Evolutionary conservation across 2,329 filamentous ascomycete genomes (phyloP).

Genomic region (Ophiostoma populinum): DNA sequence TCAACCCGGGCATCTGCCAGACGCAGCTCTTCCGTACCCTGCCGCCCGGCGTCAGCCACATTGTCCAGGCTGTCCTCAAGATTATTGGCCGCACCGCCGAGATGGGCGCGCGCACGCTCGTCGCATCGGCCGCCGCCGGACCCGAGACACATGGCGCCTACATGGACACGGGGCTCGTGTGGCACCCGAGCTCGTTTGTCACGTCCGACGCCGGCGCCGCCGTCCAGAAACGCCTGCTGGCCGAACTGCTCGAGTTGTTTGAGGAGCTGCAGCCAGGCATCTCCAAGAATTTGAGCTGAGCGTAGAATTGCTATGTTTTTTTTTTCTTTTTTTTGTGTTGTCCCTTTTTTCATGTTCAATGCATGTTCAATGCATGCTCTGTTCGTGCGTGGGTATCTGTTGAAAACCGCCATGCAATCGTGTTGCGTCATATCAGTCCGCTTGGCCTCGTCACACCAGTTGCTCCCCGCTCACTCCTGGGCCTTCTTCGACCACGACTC

Average conservation of each 20-base stretch:
- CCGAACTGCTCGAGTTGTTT: constrained; percentile 24
- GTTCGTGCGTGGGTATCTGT: constrained; percentile 8
- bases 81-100: constrained; percentile 21
- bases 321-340: background rate
- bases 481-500: constrained; percentile 19
- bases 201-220: constrained; percentile 20
- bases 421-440: too few relatives aligned
- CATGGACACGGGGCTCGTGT: constrained; percentile 19
- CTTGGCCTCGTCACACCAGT: too few relatives aligned
- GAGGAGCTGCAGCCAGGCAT: constrained; percentile 25
- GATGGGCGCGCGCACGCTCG: constrained; percentile 22
- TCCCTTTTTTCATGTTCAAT: background rate
- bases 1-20: constrained; percentile 24
- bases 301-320: background rate
- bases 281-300: constrained; percentile 13
- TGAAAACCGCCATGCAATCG: too few relatives aligned
- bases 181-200: constrained; percentile 17
- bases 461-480: too few relatives aligned
- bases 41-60: constrained; percentile 15
- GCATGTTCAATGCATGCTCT: background rate
- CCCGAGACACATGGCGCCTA: constrained; percentile 24
- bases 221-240: constrained; percentile 22
- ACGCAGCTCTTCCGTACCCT: constrained; percentile 22
- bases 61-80: constrained; percentile 8
- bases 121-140: constrained; percentile 21